Evolutionary conservation across 805 yeast genomes (phyloP), one percentile per base, ranked within the genome.

Genomic region (Phaffomyces antillensis): DNA sequence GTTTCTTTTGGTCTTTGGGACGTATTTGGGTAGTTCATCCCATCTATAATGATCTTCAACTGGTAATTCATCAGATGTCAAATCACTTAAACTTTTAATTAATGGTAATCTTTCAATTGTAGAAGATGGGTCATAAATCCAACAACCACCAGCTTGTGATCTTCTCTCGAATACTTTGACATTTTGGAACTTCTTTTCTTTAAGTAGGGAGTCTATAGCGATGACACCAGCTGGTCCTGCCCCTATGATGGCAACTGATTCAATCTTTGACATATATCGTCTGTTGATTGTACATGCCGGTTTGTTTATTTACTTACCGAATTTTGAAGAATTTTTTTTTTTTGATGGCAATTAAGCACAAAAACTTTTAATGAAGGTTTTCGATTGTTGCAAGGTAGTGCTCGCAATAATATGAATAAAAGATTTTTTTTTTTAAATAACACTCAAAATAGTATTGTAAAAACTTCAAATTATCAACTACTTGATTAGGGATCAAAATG

Each of bases 151-250:
- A 16, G 63, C 57, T 4, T 53, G 47, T 20, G 50, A 49, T 45
- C 72, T 56, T 39, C 73, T 53, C 50, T 72, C 77, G 48, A 66
- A 70, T 2, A 71, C 50, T 3, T 59, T 60, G 34, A 72, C 62
- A 9, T 53, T 53, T 4, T 51, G 57, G 42, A 68, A 62, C 2
- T 43, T 48, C 18, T 58, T 44, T 42, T 71, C 73, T 37, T 58
- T 55, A 8, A 69, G 50, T 9, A 71, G 52, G 3, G 40, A 20
- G 5, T 64, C 46, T 36, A 70, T 67, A 8, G 69, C 58, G 1
- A 66, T 55, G 36, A 66, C 65, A 2, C 76, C 77, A 4, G 70
- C 64, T 4, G 77, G 73, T 1, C 77, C 77, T n/a, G 69, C 75
- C 5, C 77, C 77, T 26, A 72, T 66, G 16, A 72, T 59, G 18